A percentile compares a stretch with the other conserved stretches of the same genome.
Conservation (phyloP, 768 basidiomycete species). For the Pisolithus marmoratus region DNA sequence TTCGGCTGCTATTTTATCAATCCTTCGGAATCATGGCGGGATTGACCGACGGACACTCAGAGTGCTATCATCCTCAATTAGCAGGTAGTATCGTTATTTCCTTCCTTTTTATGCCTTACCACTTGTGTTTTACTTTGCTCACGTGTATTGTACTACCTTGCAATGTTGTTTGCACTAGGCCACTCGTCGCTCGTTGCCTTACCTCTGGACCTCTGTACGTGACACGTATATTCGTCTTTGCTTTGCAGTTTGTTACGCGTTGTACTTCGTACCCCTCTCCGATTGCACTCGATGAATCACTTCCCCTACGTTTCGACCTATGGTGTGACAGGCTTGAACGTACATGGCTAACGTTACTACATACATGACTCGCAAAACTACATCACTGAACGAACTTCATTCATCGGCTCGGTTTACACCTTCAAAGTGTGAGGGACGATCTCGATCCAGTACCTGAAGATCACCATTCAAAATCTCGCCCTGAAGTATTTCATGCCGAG, state of each 20-base stretch:
- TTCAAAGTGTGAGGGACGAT: slow-evolving; percentile 35
- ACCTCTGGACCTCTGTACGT: too few species aligned
- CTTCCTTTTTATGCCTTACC: not conserved
- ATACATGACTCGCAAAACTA: not conserved
- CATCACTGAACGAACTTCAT: not conserved
- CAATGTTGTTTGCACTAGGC: too few species aligned
- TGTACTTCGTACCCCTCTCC: too few species aligned
- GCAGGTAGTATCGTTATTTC: slow-evolving; percentile 10
- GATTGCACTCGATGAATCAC: too few species aligned
- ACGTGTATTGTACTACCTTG: not conserved
- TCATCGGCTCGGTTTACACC: slow-evolving; percentile 13
- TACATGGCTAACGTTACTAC: too few species aligned
- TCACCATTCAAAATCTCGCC: not conserved
- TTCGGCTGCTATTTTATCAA: slow-evolving; percentile 27
- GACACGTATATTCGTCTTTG: too few species aligned
- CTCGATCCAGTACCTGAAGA: slow-evolving; percentile 58
- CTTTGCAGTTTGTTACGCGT: too few species aligned
- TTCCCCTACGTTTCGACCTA: too few species aligned
- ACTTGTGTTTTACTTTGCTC: not conserved
- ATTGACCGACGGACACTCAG: slow-evolving; percentile 47
- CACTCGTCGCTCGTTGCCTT: too few species aligned
- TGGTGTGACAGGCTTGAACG: too few species aligned
- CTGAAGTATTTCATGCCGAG: not conserved
- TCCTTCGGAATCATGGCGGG: slow-evolving; percentile 31
- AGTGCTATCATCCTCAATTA: slow-evolving; percentile 33